Evolutionary conservation across 306 rosid genomes (phyloP).

Genomic region (Rosa rugosa): DNA sequence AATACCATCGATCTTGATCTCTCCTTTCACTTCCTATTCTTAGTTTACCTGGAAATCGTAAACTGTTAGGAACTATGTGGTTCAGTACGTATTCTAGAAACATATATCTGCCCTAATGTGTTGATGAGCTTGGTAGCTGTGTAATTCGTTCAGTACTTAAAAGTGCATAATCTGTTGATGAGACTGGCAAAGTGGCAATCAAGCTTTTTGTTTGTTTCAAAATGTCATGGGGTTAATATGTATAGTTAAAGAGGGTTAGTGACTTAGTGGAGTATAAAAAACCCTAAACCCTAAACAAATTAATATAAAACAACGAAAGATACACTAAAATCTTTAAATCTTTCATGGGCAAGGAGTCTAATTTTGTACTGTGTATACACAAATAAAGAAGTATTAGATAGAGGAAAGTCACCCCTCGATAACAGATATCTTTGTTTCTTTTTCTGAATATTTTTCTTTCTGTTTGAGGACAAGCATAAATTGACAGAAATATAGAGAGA

Average conservation of each 20-base stretch:
- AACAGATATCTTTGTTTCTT: background rate
- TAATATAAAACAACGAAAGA: background rate
- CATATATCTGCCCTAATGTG: background rate
- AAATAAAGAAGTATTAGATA: background rate
- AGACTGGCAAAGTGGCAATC: background rate
- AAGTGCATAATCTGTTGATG: background rate
- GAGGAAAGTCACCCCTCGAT: background rate
- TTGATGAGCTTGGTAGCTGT: background rate
- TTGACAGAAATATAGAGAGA: too few species aligned
- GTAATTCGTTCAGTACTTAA: background rate
- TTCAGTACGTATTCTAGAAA: background rate
- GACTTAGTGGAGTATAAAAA: background rate
- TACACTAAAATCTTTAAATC: conserved; percentile 5
- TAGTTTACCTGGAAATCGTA: background rate
- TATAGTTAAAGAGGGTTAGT: conserved; percentile 2
- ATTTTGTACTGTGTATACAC: background rate
- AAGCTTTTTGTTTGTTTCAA: background rate
- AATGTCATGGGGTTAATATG: background rate
- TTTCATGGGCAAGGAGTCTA: conserved; percentile 3
- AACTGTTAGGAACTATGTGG: background rate
- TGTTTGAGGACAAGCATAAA: too few species aligned
- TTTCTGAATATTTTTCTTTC: too few species aligned
- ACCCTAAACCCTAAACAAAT: background rate
- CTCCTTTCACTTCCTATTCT: background rate
- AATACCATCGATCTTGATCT: background rate